Evolutionary conservation across 2,329 filamentous ascomycete species (phyloP).

Genomic region (Magnaporthiopsis poae): DNA sequence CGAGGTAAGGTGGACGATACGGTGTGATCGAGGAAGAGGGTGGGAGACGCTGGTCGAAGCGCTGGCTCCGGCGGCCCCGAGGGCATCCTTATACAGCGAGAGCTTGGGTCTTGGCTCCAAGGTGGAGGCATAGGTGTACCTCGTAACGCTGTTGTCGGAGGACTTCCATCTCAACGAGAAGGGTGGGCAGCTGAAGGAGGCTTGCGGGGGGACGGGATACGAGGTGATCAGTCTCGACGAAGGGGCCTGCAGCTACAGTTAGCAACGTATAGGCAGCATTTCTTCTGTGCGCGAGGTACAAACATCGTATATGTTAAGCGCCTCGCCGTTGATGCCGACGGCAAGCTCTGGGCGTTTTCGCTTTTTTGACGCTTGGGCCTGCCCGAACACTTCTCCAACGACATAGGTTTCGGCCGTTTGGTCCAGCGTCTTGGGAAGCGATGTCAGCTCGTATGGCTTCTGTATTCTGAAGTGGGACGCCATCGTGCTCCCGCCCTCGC

Average conservation of each 20-base stretch:
- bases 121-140: conserved; percentile 54
- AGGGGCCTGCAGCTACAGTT: conserved; percentile 38
- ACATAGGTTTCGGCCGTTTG: conserved; percentile 40
- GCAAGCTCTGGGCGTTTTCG: conserved; percentile 54
- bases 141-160: conserved; percentile 37
- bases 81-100: conserved; percentile 49
- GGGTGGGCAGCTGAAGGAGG: conserved; percentile 52
- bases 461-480: conserved; percentile 52
- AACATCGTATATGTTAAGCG: conserved; percentile 57
- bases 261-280: not conserved
- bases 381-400: conserved; percentile 52
- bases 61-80: conserved; percentile 41
- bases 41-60: conserved; percentile 39
- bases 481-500: conserved; percentile 27
- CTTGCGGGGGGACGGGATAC: conserved; percentile 56
- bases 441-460: conserved; percentile 53
- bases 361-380: conserved; percentile 44
- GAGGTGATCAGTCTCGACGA: conserved; percentile 54
- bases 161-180: conserved; percentile 47
- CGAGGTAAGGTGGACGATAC: conserved; percentile 35
- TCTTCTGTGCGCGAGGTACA: conserved; percentile 16
- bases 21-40: conserved; percentile 29
- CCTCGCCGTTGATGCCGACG: conserved; percentile 55
- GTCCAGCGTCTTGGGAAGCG: conserved; percentile 49
- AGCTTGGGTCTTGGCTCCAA: conserved; percentile 40